Conservation (phyloP, 768 basidiomycete species). For the Fistulinella prunicolor region DNA sequence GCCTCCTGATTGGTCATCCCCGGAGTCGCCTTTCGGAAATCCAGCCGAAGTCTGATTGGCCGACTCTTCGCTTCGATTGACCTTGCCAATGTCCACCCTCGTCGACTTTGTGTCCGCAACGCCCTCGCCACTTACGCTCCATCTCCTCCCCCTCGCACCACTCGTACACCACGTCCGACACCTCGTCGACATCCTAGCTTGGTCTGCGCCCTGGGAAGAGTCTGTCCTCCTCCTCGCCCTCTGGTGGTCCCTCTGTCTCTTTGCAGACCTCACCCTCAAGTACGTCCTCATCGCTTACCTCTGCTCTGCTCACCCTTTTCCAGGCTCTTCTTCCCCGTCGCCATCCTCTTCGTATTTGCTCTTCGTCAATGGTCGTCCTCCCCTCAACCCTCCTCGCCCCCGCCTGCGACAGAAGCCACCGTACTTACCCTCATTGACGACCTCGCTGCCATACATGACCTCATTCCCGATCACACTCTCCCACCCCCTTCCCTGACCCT, state of each 20-base stretch:
- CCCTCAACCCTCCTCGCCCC: conserved; percentile 12
- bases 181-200: conserved; percentile 49
- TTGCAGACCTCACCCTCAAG: conserved; percentile 51
- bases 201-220: conserved; percentile 57
- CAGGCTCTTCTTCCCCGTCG: conserved; percentile 60
- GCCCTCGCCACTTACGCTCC: conserved; percentile 57
- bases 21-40: no score
- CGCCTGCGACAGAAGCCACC: conserved; percentile 51
- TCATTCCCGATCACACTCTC: conserved; percentile 43
- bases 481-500: conserved; percentile 35
- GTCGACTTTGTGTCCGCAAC: conserved; percentile 55
- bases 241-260: conserved; percentile 80
- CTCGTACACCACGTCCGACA: conserved; percentile 43
- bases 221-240: conserved; percentile 61
- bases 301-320: not conserved
- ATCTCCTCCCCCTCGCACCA: conserved; percentile 62
- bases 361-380: conserved; percentile 29
- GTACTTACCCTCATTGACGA: conserved; percentile 59
- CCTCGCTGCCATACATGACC: conserved; percentile 59
- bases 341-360: conserved; percentile 40
- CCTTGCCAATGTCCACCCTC: conserved; percentile 16
- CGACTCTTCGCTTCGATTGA: no score
- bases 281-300: conserved; percentile 20
- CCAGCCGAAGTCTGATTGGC: no score
- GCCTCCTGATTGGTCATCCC: no score